phyloP scores from a whole-genome alignment of 345 rosid species.

The Boechera retrofracta region DNA sequence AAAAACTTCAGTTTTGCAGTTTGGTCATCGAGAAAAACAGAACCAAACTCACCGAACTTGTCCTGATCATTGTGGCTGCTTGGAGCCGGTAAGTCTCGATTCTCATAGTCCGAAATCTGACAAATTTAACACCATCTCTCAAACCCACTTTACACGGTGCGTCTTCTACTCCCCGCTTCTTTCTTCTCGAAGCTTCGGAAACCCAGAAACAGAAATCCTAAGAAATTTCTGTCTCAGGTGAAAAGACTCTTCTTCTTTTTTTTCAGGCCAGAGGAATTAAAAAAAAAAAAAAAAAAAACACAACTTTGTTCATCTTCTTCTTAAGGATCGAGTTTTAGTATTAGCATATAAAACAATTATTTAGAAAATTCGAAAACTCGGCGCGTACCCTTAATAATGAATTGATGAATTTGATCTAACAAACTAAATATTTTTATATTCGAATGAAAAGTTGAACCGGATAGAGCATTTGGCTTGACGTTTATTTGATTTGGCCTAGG shows the following conservation, averaged over 20 bases:
- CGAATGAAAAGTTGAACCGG: too few species aligned
- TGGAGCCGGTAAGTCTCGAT: neutral
- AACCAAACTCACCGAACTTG: conserved; percentile 2
- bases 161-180: neutral
- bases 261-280: neutral
- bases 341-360: neutral
- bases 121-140: neutral
- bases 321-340: neutral
- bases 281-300: neutral
- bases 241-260: neutral
- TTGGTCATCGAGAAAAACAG: neutral
- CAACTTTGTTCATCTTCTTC: neutral
- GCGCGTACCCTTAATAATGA: neutral
- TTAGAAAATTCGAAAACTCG: neutral
- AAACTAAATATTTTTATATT: too few species aligned
- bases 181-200: neutral
- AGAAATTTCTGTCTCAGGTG: neutral
- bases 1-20: conserved; percentile 3
- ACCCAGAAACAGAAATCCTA: conserved; percentile 1
- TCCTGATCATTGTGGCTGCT: neutral
- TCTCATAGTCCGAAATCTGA: conserved; percentile 1
- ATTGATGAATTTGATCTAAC: too few species aligned
- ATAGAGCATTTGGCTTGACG: too few species aligned
- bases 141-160: neutral
- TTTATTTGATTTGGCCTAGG: too few species aligned